Percentiles rank a stretch among this genome's conserved stretches.
These are phyloP conservation scores for Salvia sclarea DNA, from an alignment of 305 asterid species.

Conservation along the genomic window DNA sequence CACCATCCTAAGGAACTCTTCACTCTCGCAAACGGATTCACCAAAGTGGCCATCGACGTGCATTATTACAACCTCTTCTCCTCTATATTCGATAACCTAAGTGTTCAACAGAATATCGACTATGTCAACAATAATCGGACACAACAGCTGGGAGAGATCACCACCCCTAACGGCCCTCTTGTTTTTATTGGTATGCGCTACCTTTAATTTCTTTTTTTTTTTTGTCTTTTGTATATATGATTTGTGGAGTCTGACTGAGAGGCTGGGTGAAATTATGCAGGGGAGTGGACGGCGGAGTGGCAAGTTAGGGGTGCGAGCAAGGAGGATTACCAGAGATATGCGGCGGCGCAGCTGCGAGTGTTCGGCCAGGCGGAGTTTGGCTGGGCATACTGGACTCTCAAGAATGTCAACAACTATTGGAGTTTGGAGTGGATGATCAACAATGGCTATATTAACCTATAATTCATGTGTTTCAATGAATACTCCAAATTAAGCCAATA, in stretches of 20 bases:
- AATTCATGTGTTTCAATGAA: too few species aligned
- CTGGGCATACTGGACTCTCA: slow-evolving; percentile 70
- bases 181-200: slow-evolving; percentile 49
- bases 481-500: too few species aligned
- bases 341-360: slow-evolving; percentile 56
- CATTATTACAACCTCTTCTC: slow-evolving; percentile 68
- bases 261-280: slow-evolving; percentile 28
- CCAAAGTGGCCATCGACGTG: slow-evolving; percentile 56
- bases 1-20: slow-evolving; percentile 46
- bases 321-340: slow-evolving; percentile 53
- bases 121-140: slow-evolving; percentile 49
- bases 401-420: slow-evolving; percentile 54
- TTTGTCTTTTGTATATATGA: too few species aligned
- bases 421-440: slow-evolving; percentile 79
- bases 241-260: too few species aligned
- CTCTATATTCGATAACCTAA: slow-evolving; percentile 38
- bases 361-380: slow-evolving; percentile 59
- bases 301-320: slow-evolving; percentile 43
- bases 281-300: slow-evolving; percentile 76
- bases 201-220: too few species aligned
- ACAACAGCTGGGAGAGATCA: slow-evolving; percentile 38
- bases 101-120: slow-evolving; percentile 55
- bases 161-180: slow-evolving; percentile 58
- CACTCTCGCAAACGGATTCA: slow-evolving; percentile 43
- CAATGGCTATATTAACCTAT: slow-evolving; percentile 60